Base-by-base conservation (phyloP, 2,329 filamentous ascomycete genomes). In the Dactylellina sp. region DNA sequence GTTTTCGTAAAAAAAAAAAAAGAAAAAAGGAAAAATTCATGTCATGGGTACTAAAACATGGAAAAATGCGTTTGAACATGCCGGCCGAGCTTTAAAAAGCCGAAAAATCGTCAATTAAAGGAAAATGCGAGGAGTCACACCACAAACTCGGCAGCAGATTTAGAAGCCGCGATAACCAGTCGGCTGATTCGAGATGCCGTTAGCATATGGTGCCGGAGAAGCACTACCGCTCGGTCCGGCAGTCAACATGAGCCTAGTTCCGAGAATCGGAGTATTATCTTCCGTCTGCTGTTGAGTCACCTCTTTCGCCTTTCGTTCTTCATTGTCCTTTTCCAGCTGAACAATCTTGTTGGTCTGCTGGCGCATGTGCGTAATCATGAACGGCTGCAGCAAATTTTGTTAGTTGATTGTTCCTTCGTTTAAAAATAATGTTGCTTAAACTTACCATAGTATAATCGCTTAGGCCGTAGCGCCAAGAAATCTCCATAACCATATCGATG, bases 331-430 rank as follows among this genome's bases (percentile, higher is more conserved):
- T 86, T 96, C 96, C 75, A 99, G 87, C 71, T 85, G 81, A 71
- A 93, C 88, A 77, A 99, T 90, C 65, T 96, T 90, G 77, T 90
- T 89, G 40, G 92, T 93, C 83, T 98, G 93, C 82, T 97, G 93
- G 78, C 89, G 88, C 76, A 99, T 86, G 84, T 96, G 91, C 84
- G 98, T 99, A 87, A 99, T 98, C 92, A 99, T 96, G 86, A 96
- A 99, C 16, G 95, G 95, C 77, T 78, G 35, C 22, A 22, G 35
- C 42, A 37, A 70, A 14, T 40, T 35, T 12, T 63, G 56, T 76
- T 75, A 59, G 72, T 40, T 22, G n/a, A 24, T 12, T 37, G 11
- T 46, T 25, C 3, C 47, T 42, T 37, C 25, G 28, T 40, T 37
- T 39, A 39, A 22, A 11, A 65, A 46, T 28, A 11, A 7, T 7